Evolutionary conservation across 257 asterid species (phyloP).

Genomic region (Forsythia viridissima): DNA sequence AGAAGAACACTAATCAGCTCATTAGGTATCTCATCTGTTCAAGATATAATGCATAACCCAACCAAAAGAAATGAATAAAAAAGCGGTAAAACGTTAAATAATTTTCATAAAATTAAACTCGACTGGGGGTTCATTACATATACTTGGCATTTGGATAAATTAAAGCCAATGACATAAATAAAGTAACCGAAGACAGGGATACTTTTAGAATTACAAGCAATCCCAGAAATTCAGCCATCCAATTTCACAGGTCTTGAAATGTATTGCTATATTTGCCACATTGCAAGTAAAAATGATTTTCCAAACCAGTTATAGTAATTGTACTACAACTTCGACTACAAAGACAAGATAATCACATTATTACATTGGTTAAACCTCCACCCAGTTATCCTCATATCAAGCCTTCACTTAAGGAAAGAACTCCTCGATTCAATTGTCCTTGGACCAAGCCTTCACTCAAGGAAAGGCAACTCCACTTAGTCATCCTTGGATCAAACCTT

Average conservation of each 20-base stretch:
- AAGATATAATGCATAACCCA: not conserved
- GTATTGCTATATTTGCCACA: not conserved
- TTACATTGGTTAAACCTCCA: not conserved
- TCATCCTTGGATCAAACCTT: not conserved
- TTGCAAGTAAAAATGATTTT: not conserved
- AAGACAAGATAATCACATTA: not conserved
- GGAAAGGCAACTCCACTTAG: not conserved
- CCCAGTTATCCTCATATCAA: not conserved
- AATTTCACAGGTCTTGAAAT: not conserved
- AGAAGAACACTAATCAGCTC: slow-evolving; percentile 17
- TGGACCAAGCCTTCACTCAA: no score
- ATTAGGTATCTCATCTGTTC: not conserved
- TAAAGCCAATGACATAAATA: not conserved
- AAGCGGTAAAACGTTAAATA: not conserved
- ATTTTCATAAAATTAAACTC: not conserved
- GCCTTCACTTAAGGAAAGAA: not conserved
- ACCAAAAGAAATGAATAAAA: not conserved
- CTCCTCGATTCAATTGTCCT: no score
- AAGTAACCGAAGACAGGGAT: not conserved
- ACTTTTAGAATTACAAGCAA: not conserved
- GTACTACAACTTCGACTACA: not conserved
- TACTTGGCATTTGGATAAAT: not conserved
- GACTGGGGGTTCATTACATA: not conserved
- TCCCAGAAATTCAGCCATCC: not conserved
- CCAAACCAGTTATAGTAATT: not conserved